Percentiles rank a stretch among this genome's conserved stretches.
These are phyloP conservation scores for Colletotrichum truncatum DNA, from an alignment of 2,329 filamentous ascomycete genomes.

Conservation along the genomic window DNA sequence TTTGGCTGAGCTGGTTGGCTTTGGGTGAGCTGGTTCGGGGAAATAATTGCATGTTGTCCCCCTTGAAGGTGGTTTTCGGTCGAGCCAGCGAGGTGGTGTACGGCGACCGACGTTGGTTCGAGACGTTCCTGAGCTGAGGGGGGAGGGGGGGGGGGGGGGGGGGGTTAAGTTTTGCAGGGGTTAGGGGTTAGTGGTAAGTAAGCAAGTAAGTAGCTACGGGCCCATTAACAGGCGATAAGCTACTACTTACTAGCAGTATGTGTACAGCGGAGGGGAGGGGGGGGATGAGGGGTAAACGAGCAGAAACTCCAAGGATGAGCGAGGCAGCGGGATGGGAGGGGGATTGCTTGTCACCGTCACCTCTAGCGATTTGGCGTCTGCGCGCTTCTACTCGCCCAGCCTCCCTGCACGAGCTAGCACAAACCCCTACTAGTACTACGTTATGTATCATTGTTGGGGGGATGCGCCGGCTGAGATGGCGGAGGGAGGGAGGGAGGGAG, in stretches of 20 bases:
- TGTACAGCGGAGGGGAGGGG: no score
- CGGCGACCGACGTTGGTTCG: constrained; percentile 19
- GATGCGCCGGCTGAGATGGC: no score
- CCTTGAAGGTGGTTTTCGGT: not conserved
- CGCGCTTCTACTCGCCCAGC: constrained; percentile 30
- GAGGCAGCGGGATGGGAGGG: no score
- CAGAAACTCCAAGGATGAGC: not conserved
- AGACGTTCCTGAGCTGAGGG: constrained; percentile 27
- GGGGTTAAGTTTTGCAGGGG: not conserved
- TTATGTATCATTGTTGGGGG: no score
- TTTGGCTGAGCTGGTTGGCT: not conserved
- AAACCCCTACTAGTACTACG: no score
- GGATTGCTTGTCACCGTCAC: not conserved
- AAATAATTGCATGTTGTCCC: constrained; percentile 14
- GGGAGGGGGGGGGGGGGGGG: not conserved
- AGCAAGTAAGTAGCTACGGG: no score
- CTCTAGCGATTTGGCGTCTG: constrained; percentile 14
- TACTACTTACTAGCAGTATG: no score
- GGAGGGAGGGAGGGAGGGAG: no score
- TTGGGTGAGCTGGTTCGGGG: constrained; percentile 11
- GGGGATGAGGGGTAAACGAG: constrained; percentile 3
- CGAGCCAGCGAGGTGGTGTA: constrained; percentile 13
- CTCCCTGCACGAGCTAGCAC: constrained; percentile 27
- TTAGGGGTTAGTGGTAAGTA: not conserved
- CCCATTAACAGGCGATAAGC: no score